Base-by-base conservation (phyloP, 2,329 filamentous ascomycete genomes). In the Monilinia fructigena region DNA sequence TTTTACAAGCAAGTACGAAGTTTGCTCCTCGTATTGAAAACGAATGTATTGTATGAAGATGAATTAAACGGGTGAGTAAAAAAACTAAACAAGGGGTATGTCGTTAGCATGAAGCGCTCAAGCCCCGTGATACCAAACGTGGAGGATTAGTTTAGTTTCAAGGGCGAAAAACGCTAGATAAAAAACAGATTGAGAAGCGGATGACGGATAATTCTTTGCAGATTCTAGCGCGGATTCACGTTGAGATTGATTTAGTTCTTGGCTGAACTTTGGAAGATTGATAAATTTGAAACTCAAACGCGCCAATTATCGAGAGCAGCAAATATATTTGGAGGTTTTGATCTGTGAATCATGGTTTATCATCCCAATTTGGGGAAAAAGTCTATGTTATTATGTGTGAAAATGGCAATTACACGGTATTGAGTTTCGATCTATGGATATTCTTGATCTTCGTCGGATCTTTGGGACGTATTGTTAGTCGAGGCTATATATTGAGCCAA, bases 41-140 rank as follows among this genome's bases (percentile, higher is more conserved):
- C 56, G 8, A 18, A 48, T 14, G 10, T 6, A 23, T 48, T n/a
- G 28, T 12, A 60, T 35, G 45, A 60, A 60, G 45, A 60, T 31
- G 47, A 42, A 23, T 56, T 18, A 56, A 48, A 56, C 10, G 47
- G 35, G 12, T 12, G 40, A 35, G 12, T 18, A 12, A 38, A 6
- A 23, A 31, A 10, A 35, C 11, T 26, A 20, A 47, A 18, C 20
- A n/a, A 55, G 23, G 52, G 26, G 20, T 20, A 47, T 56, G 26
- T 31, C 16, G 52, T 35, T 10, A 45, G 47, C 26, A 63, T 56
- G 26, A 63, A 63, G 38, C 26, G 61, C 50, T 63, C 61, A 35
- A 47, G 23, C 61, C 52, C 48, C 31, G 26, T 35, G 8, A 56
- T 26, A 23, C 31, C 40, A 47, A 63, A 47, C 52, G 40, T 56